A percentile compares a stretch with the other conserved stretches of the same genome.
These are phyloP conservation scores for Kwoniella shivajii DNA, from an alignment of 1,284 basidiomycete species.

Conservation along the genomic window DNA sequence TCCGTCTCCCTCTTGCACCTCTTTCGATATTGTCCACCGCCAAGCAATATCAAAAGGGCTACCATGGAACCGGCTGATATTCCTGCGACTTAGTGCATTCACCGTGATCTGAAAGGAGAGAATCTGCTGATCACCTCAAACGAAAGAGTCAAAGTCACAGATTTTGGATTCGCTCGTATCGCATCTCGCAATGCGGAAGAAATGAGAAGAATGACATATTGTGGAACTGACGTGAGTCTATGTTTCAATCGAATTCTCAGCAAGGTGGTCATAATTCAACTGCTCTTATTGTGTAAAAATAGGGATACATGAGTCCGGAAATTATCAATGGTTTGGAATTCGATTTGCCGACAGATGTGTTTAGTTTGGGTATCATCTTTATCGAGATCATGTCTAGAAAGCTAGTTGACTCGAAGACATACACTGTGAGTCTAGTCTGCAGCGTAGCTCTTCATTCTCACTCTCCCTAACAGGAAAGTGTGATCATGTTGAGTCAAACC, in stretches of 20 bases:
- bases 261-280: background rate
- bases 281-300: background rate
- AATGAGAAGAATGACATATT: slow-evolving; percentile 87
- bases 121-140: slow-evolving; percentile 94
- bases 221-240: slow-evolving; percentile 86
- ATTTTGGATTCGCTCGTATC: slow-evolving; percentile 84
- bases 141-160: slow-evolving; percentile 91
- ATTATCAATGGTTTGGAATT: slow-evolving; percentile 90
- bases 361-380: slow-evolving; percentile 88
- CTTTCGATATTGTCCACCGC: background rate
- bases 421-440: slow-evolving; percentile 59
- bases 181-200: slow-evolving; percentile 89
- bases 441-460: background rate
- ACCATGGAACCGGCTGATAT: no score
- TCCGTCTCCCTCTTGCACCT: background rate
- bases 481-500: no score
- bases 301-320: slow-evolving; percentile 68
- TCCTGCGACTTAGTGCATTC: slow-evolving; percentile 56
- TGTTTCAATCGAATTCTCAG: background rate
- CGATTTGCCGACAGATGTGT: slow-evolving; percentile 89
- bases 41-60: no score
- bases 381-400: slow-evolving; percentile 86
- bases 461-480: no score
- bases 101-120: slow-evolving; percentile 89
- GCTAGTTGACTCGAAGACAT: slow-evolving; percentile 73